phyloP scores from a whole-genome alignment of 148 eudicot species.

The Chenopodium berlandieri region DNA sequence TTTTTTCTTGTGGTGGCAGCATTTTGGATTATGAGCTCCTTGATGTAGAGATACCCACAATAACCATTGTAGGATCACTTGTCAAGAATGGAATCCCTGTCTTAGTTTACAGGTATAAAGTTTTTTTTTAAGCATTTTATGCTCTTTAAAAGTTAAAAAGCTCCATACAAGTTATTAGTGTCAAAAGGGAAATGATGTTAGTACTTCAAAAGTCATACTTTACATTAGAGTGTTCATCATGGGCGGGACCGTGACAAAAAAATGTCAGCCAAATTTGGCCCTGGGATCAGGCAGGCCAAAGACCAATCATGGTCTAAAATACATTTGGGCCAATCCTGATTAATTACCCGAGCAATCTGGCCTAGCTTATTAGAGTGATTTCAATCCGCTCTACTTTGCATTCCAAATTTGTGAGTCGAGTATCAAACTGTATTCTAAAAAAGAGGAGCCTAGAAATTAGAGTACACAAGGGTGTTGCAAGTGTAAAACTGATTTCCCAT shows the following conservation, averaged over 20 bases:
- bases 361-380: too few relatives aligned
- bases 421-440: background rate
- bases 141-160: background rate
- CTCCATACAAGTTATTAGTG: background rate
- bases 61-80: conserved; percentile 69
- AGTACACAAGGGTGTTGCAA: background rate
- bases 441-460: too few relatives aligned
- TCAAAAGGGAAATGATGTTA: background rate
- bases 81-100: conserved; percentile 69
- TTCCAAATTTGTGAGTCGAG: background rate
- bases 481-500: background rate
- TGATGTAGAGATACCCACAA: conserved; percentile 86
- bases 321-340: too few relatives aligned
- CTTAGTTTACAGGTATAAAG: conserved; percentile 82
- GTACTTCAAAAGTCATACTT: background rate
- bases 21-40: conserved; percentile 77
- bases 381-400: background rate
- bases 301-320: too few relatives aligned
- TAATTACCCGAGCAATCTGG: too few relatives aligned
- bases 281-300: too few relatives aligned
- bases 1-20: conserved; percentile 35
- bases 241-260: background rate
- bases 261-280: too few relatives aligned
- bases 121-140: background rate
- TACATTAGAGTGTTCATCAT: background rate